A percentile compares a stretch with the other conserved stretches of the same genome.
Conservation (phyloP, 306 rosid species). For the Herpetospermum pedunculosum region DNA sequence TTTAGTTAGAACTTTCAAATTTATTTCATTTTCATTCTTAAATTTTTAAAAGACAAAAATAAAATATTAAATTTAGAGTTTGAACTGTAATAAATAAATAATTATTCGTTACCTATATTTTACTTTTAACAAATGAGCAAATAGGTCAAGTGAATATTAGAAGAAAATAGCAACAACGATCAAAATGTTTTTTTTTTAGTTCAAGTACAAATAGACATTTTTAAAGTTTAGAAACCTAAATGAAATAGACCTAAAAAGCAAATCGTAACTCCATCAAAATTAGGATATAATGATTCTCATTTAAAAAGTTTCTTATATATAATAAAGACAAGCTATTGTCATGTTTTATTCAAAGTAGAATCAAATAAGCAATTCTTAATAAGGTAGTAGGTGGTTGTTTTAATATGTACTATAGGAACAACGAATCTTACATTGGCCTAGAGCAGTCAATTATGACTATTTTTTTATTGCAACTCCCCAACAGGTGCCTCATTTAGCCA, state of each 20-base stretch:
- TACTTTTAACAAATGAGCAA: too few species aligned
- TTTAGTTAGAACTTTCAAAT: too few species aligned
- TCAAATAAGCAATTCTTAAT: not conserved
- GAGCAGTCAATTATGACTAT: not conserved
- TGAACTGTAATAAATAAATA: too few species aligned
- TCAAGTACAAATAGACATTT: too few species aligned
- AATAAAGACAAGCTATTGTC: not conserved
- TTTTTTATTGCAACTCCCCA: constrained; percentile 71
- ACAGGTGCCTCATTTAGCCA: constrained; percentile 99
- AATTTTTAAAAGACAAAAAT: too few species aligned
- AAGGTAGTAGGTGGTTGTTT: not conserved
- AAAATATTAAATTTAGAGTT: too few species aligned
- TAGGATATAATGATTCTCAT: not conserved
- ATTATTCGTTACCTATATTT: too few species aligned
- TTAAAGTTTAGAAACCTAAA: too few species aligned
- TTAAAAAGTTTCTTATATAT: not conserved
- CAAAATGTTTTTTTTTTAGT: too few species aligned
- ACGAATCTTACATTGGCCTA: not conserved
- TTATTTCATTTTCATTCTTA: too few species aligned
- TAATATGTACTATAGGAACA: not conserved
- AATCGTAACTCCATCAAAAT: not conserved
- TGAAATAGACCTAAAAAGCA: not conserved
- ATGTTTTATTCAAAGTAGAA: not conserved
- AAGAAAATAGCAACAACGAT: not conserved
- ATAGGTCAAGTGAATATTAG: not conserved